Base-by-base conservation (phyloP, 2,329 filamentous ascomycete species). In the Sclerotinia spermophila region DNA sequence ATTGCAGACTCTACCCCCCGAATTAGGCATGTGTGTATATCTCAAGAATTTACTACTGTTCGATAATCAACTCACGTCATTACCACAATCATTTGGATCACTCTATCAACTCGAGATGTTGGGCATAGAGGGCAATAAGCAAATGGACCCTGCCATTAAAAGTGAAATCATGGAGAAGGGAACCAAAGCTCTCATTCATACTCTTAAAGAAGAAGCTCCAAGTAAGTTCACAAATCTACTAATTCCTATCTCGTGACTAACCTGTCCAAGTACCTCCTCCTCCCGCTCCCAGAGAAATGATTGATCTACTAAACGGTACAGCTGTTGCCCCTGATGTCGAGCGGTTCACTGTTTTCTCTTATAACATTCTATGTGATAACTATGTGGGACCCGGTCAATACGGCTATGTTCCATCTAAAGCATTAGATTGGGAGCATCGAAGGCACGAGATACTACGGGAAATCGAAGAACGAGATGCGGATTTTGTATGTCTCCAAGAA, bases 1-100 rank as follows among this genome's bases (percentile, higher is more conserved):
- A 73, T 85, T 99, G 72, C 86, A 86, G 13, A 89, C 92, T 74
- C 84, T 99, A 5, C 96, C 96, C 1, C 87, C 92, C 33, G 95
- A 99, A 83, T 89, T 99, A 72, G 96, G 96, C 78, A 99, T 98
- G 95, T 93, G 97, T 77, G 96, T 94, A 40, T 96, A 94, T 76
- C 84, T 99, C 69, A 94, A 93, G 81, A 90, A 92, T 75, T 85
- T 99, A 7, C 84, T 94, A 40, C 84, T 97, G 3, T 97, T 97
- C 80, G 94, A 97, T 82, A 99, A 99, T 81, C 87, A 92, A 73
- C 90, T 99, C 69, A 88, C 88, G 72, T 90, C 88, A 33, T 84
- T 99, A 38, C 96, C 96, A 1, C 91, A 86, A 77, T 94, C 98
- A 80, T 83, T 99, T 72, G 96, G 96, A 11, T 96, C 93, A 42